These are phyloP conservation scores for Metarhizium guizhouense DNA, from an alignment of 2,329 filamentous ascomycete genomes.

Conservation along the genomic window DNA sequence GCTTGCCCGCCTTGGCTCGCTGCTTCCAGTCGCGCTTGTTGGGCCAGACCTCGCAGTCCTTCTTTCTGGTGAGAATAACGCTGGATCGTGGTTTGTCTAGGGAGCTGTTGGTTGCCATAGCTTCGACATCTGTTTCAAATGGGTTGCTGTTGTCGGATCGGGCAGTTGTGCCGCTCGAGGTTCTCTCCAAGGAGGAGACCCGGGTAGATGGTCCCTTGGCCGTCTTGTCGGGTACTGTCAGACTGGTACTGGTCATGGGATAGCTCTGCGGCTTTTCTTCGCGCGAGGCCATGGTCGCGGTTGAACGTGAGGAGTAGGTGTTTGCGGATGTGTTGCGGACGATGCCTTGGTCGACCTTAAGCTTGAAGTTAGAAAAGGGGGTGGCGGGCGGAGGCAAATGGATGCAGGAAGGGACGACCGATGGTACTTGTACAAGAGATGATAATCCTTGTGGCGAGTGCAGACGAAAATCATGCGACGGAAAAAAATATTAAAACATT, in stretches of 20 bases:
- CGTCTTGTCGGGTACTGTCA: constrained; percentile 19
- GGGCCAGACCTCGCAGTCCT: constrained; percentile 51
- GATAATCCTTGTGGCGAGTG: background rate
- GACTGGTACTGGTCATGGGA: constrained; percentile 11
- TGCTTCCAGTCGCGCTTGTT: constrained; percentile 50
- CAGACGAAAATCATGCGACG: background rate
- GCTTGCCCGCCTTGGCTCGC: constrained; percentile 48
- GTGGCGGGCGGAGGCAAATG: background rate
- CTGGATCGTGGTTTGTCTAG: constrained; percentile 22
- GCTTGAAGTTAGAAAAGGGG: background rate
- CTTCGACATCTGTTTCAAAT: constrained; percentile 51
- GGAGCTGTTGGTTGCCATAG: constrained; percentile 33
- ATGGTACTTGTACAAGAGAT: background rate
- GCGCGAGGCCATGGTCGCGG: constrained; percentile 16
- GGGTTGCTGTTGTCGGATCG: constrained; percentile 36
- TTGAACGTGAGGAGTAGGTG: background rate
- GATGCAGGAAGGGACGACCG: too few relatives aligned
- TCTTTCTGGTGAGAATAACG: constrained; percentile 22
- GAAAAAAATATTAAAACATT: too few relatives aligned
- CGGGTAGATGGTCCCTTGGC: constrained; percentile 1
- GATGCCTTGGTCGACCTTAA: background rate
- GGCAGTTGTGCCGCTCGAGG: constrained; percentile 33
- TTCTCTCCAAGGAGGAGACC: constrained; percentile 9
- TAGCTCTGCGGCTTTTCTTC: constrained; percentile 14
- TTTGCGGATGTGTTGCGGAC: background rate